phyloP scores from a whole-genome alignment of 2,329 filamentous ascomycete species.

The Sporothrix phasma region DNA sequence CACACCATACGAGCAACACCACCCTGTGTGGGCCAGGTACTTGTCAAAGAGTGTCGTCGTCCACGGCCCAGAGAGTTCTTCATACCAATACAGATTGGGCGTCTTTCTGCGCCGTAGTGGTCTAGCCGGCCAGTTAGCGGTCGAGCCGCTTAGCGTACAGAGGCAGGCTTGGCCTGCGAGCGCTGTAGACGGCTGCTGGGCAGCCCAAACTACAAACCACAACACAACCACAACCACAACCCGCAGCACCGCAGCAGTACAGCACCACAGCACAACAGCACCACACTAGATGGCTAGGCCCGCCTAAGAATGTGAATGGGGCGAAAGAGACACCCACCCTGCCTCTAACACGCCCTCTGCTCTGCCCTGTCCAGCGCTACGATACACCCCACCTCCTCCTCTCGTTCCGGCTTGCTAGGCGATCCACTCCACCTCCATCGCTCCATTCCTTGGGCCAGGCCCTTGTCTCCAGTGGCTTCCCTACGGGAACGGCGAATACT shows the following conservation, averaged over 20 bases:
- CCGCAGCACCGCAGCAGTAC: too few species aligned
- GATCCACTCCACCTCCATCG: constrained; percentile 3
- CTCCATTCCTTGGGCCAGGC: constrained; percentile 3
- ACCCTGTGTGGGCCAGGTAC: neutral
- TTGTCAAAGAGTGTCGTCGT: too few species aligned
- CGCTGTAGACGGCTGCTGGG: neutral
- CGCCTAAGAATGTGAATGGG: too few species aligned
- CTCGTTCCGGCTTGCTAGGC: neutral
- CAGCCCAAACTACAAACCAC: neutral
- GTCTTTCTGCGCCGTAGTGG: constrained; percentile 1
- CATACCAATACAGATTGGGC: neutral
- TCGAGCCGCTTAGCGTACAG: neutral
- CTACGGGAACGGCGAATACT: neutral
- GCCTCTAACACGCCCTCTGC: neutral
- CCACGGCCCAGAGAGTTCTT: neutral
- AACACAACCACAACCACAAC: neutral
- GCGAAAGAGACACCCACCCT: neutral
- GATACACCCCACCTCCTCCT: neutral
- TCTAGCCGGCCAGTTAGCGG: neutral
- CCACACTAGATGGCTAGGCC: too few species aligned
- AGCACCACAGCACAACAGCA: too few species aligned
- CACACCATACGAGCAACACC: neutral
- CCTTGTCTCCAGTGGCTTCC: neutral
- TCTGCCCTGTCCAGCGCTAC: neutral
- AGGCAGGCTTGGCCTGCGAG: neutral